Evolutionary conservation across 192 early-diverging fungal genomes (phyloP), one percentile per base, ranked within the genome.

Genomic region (Coemansia sp.): DNA sequence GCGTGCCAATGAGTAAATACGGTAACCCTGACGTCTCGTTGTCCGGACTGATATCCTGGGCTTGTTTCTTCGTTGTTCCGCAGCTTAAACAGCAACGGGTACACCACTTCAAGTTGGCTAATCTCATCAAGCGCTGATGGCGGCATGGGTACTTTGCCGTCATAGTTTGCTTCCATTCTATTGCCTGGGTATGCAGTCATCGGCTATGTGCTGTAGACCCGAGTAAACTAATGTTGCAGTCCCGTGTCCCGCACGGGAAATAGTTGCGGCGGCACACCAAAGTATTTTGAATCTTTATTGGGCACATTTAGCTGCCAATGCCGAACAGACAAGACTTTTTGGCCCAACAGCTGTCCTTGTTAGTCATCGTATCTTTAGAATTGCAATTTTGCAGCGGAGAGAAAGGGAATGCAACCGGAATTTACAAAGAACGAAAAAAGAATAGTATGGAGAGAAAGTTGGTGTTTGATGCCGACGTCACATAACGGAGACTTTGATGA

Each of bases 21-120:
- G 95, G 77, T 0, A 92, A 90, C 25, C 89, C 89, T 1, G 90
- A 65, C 19, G 3, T 56, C 4, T 32, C 54, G 48, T 49, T 17
- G 5, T n/a, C 48, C 48, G 2, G 12, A 10, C 48, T 49, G 12
- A 49, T 27, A 27, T 27, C 43, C 60, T 2, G 32, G 27, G 8
- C 25, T 49, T 2, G 8, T 71, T 19, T 80, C 63, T 5, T 72
- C 64, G 50, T 82, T 82, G 70, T 90, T 93, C 10, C 84, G 83
- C 41, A 99, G 82, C 61, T 89, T 84, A 72, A 99, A 97, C 19
- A 95, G 78, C 90, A 97, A 90, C 22, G 97, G 97, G 71, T 94
- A 96, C 14, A 87, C 86, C 60, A 97, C 93, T 58, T 95, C 87
- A 35, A 96, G 85, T 9, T 85, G 84, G 5, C 92, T 90, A 83